phyloP scores from a whole-genome alignment of 1,139 yeast species.

The Scheffersomyces cryptocercus region DNA sequence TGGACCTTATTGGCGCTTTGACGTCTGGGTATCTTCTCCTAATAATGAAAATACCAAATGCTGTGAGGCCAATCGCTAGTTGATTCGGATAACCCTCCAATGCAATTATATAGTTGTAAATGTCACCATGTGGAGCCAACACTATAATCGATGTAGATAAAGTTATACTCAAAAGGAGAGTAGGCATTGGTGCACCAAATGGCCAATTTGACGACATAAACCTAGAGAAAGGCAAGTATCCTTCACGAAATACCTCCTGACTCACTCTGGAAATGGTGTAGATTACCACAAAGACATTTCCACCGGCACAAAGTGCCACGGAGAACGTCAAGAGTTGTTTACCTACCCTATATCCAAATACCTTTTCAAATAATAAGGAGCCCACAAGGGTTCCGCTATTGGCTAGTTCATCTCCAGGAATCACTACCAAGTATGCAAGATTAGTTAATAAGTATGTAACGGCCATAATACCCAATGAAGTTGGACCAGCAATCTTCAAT shows the following conservation, averaged over 20 bases:
- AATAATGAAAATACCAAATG: constrained; percentile 53
- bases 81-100: constrained; percentile 72
- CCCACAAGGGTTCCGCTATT: constrained; percentile 61
- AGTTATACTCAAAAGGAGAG: constrained; percentile 39
- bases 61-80: constrained; percentile 47
- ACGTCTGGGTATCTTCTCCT: constrained; percentile 48
- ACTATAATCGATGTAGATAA: constrained; percentile 46
- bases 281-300: constrained; percentile 62
- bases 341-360: constrained; percentile 55
- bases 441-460: constrained; percentile 56
- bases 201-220: constrained; percentile 60
- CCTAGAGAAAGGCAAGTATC: constrained; percentile 55
- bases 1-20: constrained; percentile 51
- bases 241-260: constrained; percentile 66
- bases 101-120: constrained; percentile 73
- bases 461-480: constrained; percentile 49
- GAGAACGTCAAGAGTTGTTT: constrained; percentile 54
- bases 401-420: constrained; percentile 54
- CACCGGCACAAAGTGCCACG: constrained; percentile 60
- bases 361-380: constrained; percentile 54
- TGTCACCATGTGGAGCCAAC: constrained; percentile 75
- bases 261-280: constrained; percentile 62
- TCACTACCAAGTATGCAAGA: constrained; percentile 55
- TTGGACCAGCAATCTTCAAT: constrained; percentile 61
- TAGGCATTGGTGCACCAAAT: constrained; percentile 55